These are phyloP conservation scores for Syzygium aromaticum DNA, from an alignment of 345 rosid genomes.

Conservation along the genomic window DNA sequence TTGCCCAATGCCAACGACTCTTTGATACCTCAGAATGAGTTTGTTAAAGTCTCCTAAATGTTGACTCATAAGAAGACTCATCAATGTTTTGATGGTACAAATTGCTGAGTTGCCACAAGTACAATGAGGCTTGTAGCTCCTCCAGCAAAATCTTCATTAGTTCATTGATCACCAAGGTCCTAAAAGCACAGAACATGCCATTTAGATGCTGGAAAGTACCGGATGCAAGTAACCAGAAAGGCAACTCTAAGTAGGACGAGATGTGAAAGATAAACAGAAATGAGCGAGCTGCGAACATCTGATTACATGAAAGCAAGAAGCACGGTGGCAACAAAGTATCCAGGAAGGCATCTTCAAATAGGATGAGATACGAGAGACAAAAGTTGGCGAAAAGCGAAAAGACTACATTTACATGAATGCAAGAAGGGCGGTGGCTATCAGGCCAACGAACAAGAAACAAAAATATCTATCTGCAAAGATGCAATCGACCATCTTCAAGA, in stretches of 20 bases:
- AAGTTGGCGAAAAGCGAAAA: not conserved
- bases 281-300: not conserved
- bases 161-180: no score
- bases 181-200: no score
- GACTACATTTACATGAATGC: rapidly evolving
- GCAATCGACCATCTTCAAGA: not conserved
- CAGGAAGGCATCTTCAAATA: not conserved
- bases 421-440: not conserved
- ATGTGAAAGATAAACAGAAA: not conserved
- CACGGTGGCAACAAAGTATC: not conserved
- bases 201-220: not conserved
- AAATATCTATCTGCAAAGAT: not conserved
- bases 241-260: not conserved
- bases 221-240: not conserved
- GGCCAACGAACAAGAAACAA: no score
- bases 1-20: no score
- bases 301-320: not conserved
- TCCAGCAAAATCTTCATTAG: no score
- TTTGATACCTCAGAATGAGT: no score
- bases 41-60: no score
- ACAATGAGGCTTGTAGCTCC: no score
- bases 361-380: not conserved
- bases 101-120: no score
- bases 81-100: no score
- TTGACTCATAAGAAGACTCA: no score